phyloP scores from a whole-genome alignment of 2,329 filamentous ascomycete genomes.

The Dissoconium aciculare region DNA sequence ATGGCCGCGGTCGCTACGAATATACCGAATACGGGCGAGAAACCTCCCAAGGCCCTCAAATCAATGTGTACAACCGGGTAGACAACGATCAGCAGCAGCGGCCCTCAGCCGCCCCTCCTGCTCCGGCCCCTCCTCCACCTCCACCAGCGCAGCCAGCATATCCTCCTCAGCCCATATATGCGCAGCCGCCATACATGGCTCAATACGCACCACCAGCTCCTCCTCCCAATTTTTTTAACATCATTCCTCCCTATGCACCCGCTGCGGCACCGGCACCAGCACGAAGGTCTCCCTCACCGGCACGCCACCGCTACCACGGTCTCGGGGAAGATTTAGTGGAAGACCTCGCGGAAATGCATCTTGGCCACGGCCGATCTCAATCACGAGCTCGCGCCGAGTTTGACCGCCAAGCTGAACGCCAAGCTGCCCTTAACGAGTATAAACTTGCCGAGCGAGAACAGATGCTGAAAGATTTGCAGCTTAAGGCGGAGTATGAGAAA shows the following conservation, averaged over 20 bases:
- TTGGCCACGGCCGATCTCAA: slow-evolving; percentile 22
- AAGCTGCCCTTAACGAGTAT: slow-evolving; percentile 14
- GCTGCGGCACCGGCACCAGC: slow-evolving; percentile 52
- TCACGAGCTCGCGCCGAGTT: slow-evolving; percentile 21
- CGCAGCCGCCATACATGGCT: too few relatives aligned
- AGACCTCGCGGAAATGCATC: slow-evolving; percentile 19
- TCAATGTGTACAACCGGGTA: slow-evolving; percentile 34
- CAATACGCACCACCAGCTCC: too few relatives aligned
- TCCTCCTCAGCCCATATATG: too few relatives aligned
- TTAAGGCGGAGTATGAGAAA: slow-evolving; percentile 21
- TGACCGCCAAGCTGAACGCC: slow-evolving; percentile 9
- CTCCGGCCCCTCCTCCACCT: slow-evolving; percentile 15
- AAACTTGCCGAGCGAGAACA: slow-evolving; percentile 23
- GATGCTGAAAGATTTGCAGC: slow-evolving; percentile 23
- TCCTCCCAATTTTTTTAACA: too few relatives aligned
- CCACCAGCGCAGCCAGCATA: slow-evolving; percentile 4
- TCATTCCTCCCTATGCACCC: slow-evolving; percentile 54
- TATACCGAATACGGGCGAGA: too few relatives aligned
- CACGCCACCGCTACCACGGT: slow-evolving; percentile 6
- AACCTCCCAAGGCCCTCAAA: slow-evolving; percentile 31
- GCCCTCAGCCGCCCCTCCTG: slow-evolving; percentile 18
- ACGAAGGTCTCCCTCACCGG: too few relatives aligned
- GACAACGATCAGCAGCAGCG: slow-evolving; percentile 21
- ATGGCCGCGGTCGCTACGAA: too few relatives aligned
- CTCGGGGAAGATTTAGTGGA: slow-evolving; percentile 18